phyloP scores from a whole-genome alignment of 768 basidiomycete species.

The Scleroderma bovista region DNA sequence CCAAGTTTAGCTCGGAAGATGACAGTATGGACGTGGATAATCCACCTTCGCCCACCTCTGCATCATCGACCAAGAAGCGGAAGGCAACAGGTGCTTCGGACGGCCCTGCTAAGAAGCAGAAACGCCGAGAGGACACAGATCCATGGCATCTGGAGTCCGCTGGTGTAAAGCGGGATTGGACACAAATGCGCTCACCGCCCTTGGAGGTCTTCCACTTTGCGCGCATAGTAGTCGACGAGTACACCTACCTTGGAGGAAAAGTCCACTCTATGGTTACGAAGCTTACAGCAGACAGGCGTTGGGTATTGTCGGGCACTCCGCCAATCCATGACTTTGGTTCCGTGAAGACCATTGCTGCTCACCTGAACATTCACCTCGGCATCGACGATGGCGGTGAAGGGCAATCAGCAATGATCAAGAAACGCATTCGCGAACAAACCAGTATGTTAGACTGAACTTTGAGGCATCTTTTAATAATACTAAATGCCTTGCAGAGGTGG shows the following conservation, averaged over 20 bases:
- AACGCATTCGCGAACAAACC: slow-evolving; percentile 78
- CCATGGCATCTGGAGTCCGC: slow-evolving; percentile 70
- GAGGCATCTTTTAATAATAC: background rate
- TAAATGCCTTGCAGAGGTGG: slow-evolving; percentile 55
- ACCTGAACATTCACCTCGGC: slow-evolving; percentile 87
- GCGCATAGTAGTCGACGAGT: slow-evolving; percentile 89
- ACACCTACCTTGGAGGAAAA: slow-evolving; percentile 84
- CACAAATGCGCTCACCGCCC: slow-evolving; percentile 73
- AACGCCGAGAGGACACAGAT: slow-evolving; percentile 58
- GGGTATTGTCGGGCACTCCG: slow-evolving; percentile 97
- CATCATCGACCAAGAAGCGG: slow-evolving; percentile 39
- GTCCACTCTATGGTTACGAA: slow-evolving; percentile 73
- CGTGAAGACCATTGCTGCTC: slow-evolving; percentile 85
- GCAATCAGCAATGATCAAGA: slow-evolving; percentile 68
- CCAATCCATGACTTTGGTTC: slow-evolving; percentile 88
- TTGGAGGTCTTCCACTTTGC: slow-evolving; percentile 91
- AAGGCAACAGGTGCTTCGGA: slow-evolving; percentile 32
- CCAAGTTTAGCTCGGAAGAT: slow-evolving; percentile 32
- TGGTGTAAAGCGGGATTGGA: slow-evolving; percentile 68
- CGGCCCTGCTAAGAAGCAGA: slow-evolving; percentile 48
- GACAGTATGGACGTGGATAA: slow-evolving; percentile 59
- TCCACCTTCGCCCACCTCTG: slow-evolving; percentile 29
- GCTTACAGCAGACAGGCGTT: slow-evolving; percentile 72
- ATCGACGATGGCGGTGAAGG: slow-evolving; percentile 86
- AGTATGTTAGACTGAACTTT: slow-evolving; percentile 37